Conservation (phyloP, 768 basidiomycete species). For the Mycena capillaripes region DNA sequence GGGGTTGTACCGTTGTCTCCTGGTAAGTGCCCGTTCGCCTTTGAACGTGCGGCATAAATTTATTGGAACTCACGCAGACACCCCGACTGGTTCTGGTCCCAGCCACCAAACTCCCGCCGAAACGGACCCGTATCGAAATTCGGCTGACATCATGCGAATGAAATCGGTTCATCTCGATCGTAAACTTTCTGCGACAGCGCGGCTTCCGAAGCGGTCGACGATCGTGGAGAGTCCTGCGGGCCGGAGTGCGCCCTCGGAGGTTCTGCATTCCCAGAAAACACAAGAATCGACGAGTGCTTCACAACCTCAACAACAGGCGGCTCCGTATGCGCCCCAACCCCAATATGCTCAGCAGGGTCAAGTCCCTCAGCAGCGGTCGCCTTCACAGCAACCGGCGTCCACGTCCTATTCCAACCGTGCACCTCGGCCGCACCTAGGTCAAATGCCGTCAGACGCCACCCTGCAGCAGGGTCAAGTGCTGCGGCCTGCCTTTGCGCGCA, state of each 20-base stretch:
- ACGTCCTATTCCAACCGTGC: conserved; percentile 46
- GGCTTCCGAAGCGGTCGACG: conserved; percentile 93
- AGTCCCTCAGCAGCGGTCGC: conserved; percentile 51
- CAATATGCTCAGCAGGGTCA: conserved; percentile 53
- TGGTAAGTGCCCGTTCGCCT: conserved; percentile 57
- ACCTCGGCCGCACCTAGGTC: conserved; percentile 54
- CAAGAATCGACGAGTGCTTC: conserved; percentile 56
- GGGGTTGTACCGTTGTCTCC: conserved; percentile 91
- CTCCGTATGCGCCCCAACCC: conserved; percentile 44
- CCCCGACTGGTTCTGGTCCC: conserved; percentile 20
- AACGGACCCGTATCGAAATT: conserved; percentile 87
- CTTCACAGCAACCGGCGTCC: conserved; percentile 43
- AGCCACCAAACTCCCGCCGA: conserved; percentile 54
- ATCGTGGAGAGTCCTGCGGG: conserved; percentile 96
- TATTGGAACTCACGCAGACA: conserved; percentile 19
- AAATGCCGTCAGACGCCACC: conserved; percentile 55
- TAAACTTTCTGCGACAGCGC: conserved; percentile 94
- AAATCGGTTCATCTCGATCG: conserved; percentile 95
- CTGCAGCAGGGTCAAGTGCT: conserved; percentile 61
- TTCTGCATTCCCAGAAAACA: conserved; percentile 61
- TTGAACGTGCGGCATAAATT: not conserved
- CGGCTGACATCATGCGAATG: conserved; percentile 93
- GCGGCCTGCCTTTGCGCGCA: conserved; percentile 80
- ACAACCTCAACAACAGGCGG: conserved; percentile 49
- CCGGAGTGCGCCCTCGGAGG: conserved; percentile 80